Conservation (phyloP, 1,284 basidiomycete genomes). For the Puccinia horiana region DNA sequence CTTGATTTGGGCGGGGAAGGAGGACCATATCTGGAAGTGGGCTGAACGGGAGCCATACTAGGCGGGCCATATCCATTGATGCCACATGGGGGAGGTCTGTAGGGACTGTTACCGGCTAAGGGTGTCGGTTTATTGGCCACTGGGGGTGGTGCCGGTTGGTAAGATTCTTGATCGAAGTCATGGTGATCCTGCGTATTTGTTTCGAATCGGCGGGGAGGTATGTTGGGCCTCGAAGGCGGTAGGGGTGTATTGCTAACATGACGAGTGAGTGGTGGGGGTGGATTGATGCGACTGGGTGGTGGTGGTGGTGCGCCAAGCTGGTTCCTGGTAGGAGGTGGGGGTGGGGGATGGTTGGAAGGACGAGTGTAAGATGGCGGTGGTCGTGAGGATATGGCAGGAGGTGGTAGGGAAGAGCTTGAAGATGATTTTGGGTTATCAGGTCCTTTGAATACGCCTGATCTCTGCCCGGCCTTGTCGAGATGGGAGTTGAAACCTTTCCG, state of each 20-base stretch:
- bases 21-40: constrained; percentile 35
- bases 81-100: constrained; percentile 16
- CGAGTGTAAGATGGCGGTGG: neutral
- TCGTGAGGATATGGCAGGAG: neutral
- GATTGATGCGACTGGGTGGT: neutral
- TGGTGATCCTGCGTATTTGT: neutral
- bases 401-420: neutral
- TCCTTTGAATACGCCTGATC: constrained; percentile 45
- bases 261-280: neutral
- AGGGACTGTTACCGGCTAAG: neutral
- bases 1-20: constrained; percentile 26
- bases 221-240: neutral
- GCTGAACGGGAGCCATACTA: constrained; percentile 19
- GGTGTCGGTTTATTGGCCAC: constrained; percentile 1
- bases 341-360: neutral
- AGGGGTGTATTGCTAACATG: neutral
- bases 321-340: neutral
- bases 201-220: neutral
- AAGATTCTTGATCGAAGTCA: constrained; percentile 18
- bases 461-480: constrained; percentile 43
- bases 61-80: constrained; percentile 21
- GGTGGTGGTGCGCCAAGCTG: neutral
- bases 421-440: neutral
- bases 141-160: neutral
- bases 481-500: constrained; percentile 37